Evolutionary conservation across 2,329 filamentous ascomycete species (phyloP), one percentile per base, ranked within the genome.

Genomic region (Stagonosporopsis vannaccii): DNA sequence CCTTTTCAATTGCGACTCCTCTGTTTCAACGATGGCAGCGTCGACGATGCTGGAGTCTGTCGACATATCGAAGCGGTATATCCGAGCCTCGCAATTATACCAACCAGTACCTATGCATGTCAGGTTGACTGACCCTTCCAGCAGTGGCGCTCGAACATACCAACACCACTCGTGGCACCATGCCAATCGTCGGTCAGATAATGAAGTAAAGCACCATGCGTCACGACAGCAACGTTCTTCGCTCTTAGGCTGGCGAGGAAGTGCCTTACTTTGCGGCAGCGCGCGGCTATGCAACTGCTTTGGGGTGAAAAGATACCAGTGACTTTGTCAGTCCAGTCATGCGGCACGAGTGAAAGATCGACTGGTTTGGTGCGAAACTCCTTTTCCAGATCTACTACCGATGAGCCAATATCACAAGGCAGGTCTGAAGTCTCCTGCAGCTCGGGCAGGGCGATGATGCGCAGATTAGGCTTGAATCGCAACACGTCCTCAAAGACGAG

Each of bases 151-250:
- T 3, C n/a, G 39, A 11, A 51, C 62, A 40, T 50, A 60, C 63
- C 63, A 43, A 49, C 30, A 5, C 53, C 50, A 26, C 17, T 51
- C 2, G 39, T 57, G 19, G 28, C 49, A 23, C 45, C 35, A 15
- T 58, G 50, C 85, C 87, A 95, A 68, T 96, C 91, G 62, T 91
- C 84, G 0, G 90, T 93, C 62, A 96, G 78, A 67, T 90, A 95
- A 74, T 96, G 91, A 68, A 96, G 70, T 65, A 92, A 89, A 1
- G 89, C 90, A 1, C 91, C 92, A 68, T 96, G 91, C 4, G 90
- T 88, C 7, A 94, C 90, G 1, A 92, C 82, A 0, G 88, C 87
- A 20, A 96, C 84, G 59, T 92, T 36, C n/a, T 54, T 48, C 6
- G 56, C 55, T 4, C 42, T 9, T 23, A 58, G 37, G 13, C 51